Percentiles rank a stretch among this genome's conserved stretches.
Conservation (phyloP, 176 grass and related monocot species). For the Phyllostachys edulis region DNA sequence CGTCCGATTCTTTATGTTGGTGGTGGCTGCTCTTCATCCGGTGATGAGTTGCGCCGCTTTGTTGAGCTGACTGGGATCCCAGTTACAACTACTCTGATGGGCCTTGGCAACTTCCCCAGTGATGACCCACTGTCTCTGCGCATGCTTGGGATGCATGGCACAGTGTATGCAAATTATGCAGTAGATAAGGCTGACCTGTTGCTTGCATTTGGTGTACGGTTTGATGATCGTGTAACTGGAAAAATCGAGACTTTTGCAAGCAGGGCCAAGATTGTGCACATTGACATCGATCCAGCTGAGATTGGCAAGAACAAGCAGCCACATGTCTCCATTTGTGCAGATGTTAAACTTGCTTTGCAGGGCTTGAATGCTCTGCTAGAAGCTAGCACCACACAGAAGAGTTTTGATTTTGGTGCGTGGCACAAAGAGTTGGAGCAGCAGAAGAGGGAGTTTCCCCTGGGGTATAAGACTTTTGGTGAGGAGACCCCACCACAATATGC, state of each 20-base stretch:
- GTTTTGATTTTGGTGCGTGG: constrained; percentile 61
- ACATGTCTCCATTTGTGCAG: constrained; percentile 86
- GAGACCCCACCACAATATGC: constrained; percentile 74
- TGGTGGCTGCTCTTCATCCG: constrained; percentile 71
- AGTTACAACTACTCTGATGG: constrained; percentile 92
- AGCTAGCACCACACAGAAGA: constrained; percentile 29
- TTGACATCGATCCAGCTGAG: constrained; percentile 97
- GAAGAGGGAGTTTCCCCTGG: constrained; percentile 72
- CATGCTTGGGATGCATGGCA: constrained; percentile 99
- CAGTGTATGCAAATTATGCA: constrained; percentile 86
- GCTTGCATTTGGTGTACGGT: constrained; percentile 93
- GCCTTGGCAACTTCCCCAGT: constrained; percentile 83
- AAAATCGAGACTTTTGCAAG: constrained; percentile 97
- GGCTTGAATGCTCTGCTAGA: constrained; percentile 61
- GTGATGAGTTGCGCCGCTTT: constrained; percentile 73
- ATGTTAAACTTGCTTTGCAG: constrained; percentile 71
- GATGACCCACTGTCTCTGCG: constrained; percentile 64
- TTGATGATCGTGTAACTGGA: constrained; percentile 94
- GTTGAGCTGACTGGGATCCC: constrained; percentile 79
- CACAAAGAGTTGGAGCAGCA: constrained; percentile 65
- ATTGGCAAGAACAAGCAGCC: constrained; percentile 99
- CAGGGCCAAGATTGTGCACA: constrained; percentile 94
- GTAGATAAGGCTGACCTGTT: constrained; percentile 90
- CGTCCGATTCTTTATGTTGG: constrained; percentile 88
- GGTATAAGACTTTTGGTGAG: constrained; percentile 70